Conservation (phyloP, 2,329 filamentous ascomycete species). For the Aspergillus versicolor region DNA sequence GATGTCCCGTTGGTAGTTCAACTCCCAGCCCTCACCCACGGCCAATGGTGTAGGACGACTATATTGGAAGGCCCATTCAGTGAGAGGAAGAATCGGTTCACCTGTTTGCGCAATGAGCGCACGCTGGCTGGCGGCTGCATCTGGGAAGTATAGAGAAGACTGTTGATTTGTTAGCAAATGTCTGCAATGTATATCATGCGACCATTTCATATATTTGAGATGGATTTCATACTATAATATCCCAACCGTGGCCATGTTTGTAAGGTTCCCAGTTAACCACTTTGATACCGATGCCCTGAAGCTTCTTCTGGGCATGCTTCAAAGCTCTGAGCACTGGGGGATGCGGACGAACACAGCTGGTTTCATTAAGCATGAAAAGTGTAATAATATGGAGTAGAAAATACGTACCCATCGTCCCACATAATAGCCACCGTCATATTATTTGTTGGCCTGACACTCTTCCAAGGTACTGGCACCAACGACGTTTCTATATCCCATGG, state of each 20-base stretch:
- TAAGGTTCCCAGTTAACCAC: slow-evolving; percentile 39
- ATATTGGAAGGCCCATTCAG: slow-evolving; percentile 38
- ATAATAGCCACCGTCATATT: slow-evolving; percentile 55
- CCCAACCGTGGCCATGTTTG: slow-evolving; percentile 33
- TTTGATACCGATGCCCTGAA: slow-evolving; percentile 47
- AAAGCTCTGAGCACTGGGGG: slow-evolving; percentile 58
- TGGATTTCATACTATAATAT: slow-evolving; percentile 30
- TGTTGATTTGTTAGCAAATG: slow-evolving; percentile 21
- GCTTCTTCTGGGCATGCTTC: slow-evolving; percentile 23
- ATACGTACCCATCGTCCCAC: slow-evolving; percentile 57
- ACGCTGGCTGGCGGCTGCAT: slow-evolving; percentile 37
- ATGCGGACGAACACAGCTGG: slow-evolving; percentile 59
- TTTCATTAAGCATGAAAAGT: not conserved
- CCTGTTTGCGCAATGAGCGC: slow-evolving; percentile 36
- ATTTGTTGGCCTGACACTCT: slow-evolving; percentile 19
- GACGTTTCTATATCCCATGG: slow-evolving; percentile 46
- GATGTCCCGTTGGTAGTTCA: slow-evolving; percentile 27
- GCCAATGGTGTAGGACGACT: slow-evolving; percentile 22
- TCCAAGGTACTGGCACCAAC: slow-evolving; percentile 45
- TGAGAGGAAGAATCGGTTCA: slow-evolving; percentile 49
- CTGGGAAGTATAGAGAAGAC: slow-evolving; percentile 51
- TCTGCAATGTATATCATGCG: not conserved
- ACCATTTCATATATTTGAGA: not conserved
- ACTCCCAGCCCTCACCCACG: slow-evolving; percentile 28
- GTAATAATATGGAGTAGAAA: not conserved